Evolutionary conservation across 163 green algal genomes (phyloP), one percentile per base, ranked within the genome.

Genomic region (Prototheca wickerhamii): DNA sequence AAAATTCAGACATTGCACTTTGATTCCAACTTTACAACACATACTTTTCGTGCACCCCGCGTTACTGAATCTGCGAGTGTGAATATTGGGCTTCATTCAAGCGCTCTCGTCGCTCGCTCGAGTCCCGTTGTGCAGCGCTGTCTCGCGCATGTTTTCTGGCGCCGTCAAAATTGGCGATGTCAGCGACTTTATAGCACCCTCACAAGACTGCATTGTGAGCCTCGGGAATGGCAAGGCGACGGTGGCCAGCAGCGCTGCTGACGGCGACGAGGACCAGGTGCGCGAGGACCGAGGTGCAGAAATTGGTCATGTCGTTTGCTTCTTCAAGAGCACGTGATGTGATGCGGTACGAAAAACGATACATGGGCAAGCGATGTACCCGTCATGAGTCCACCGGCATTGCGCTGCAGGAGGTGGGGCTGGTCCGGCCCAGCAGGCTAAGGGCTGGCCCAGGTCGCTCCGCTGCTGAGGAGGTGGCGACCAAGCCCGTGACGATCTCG

Each of bases 111-210:
- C n/a, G n/a, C n/a, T n/a, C n/a, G n/a, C n/a, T n/a, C n/a, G n/a
- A n/a, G n/a, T n/a, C n/a, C 10, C 37, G 37, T 21, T 0, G 10
- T 15, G 10, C 37, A 10, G 1, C 46, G 20, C 12, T 21, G 12
- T 54, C 46, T 25, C 12, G 46, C 26, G 30, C 18, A 67, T 71
- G 58, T 78, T 78, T 42, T 78, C 64, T 3, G 83, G 81, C 0
- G 80, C 86, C 50, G 78, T 98, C 3, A 89, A 89, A 50, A 72
- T 98, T 8, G 73, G 69, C 0, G 89, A 97, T 70, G 49, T 98
- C 7, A 95, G 90, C 44, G 92, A 98, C 73, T 97, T 93, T 72
- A 98, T 98, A 37, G 80, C 88, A 0, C 90, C 92, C 0, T 90
- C 84, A 0, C 92, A 98, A 65, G 84, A 86, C 1, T 98, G 92